These are phyloP conservation scores for Penicillium brevicompactum DNA, from an alignment of 2,329 filamentous ascomycete species.

Conservation along the genomic window DNA sequence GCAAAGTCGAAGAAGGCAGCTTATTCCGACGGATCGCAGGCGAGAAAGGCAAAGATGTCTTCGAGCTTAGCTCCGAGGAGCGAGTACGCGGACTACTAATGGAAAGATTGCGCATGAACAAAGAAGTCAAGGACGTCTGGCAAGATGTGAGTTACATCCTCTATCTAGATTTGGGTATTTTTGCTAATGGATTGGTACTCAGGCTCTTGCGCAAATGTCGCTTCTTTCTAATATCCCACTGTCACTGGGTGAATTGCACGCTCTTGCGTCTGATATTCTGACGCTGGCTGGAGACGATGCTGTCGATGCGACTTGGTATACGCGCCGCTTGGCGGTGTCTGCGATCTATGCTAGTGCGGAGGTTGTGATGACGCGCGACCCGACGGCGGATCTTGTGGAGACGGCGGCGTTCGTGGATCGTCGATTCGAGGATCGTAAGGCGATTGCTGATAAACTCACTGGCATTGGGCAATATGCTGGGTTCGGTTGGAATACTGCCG, in stretches of 20 bases:
- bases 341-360: conserved; percentile 77
- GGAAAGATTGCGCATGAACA: conserved; percentile 76
- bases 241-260: conserved; percentile 76
- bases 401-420: conserved; percentile 80
- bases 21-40: conserved; percentile 24
- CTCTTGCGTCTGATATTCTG: conserved; percentile 89
- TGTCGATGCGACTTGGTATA: conserved; percentile 89
- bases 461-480: conserved; percentile 75
- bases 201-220: conserved; percentile 90
- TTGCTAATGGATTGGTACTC: conserved; percentile 7
- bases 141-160: conserved; percentile 69
- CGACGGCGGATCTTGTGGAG: conserved; percentile 69
- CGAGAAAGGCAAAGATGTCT: conserved; percentile 11
- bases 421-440: conserved; percentile 69
- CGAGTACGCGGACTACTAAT: conserved; percentile 74
- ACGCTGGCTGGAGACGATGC: conserved; percentile 79
- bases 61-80: conserved; percentile 53
- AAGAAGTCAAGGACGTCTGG: conserved; percentile 72
- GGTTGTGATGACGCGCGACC: conserved; percentile 92
- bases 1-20: conserved; percentile 34
- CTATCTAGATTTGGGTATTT: neutral
- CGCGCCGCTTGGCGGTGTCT: conserved; percentile 64
- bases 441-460: conserved; percentile 63
- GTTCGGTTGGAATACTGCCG: conserved; percentile 73
- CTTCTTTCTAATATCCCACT: conserved; percentile 75